A percentile compares a stretch with the other conserved stretches of the same genome.
These are phyloP conservation scores for Melaleuca alternifolia DNA, from an alignment of 345 rosid genomes.

Conservation along the genomic window DNA sequence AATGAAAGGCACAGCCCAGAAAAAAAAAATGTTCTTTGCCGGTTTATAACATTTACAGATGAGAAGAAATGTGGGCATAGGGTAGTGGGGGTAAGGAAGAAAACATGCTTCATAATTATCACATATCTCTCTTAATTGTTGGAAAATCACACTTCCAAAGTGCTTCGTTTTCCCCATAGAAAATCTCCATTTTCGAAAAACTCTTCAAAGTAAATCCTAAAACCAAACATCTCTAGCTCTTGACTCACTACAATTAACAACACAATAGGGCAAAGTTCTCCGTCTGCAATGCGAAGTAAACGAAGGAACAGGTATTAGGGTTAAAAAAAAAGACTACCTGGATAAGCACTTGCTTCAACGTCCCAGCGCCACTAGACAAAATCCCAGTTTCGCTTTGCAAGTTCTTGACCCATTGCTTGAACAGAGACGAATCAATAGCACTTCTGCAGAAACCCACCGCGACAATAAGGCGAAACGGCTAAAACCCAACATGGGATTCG, in stretches of 20 bases:
- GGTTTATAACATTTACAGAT: background rate
- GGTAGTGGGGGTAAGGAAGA: background rate
- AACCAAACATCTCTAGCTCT: background rate
- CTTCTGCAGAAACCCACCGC: conserved; percentile 17
- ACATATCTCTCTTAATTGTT: background rate
- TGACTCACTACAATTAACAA: background rate
- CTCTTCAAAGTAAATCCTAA: background rate
- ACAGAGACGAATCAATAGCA: conserved; percentile 68
- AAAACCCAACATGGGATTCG: background rate
- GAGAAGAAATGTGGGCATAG: background rate
- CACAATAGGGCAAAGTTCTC: background rate
- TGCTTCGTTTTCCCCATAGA: background rate
- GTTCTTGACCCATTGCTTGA: conserved; percentile 72
- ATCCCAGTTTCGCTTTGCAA: conserved; percentile 70
- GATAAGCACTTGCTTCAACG: conserved; percentile 54
- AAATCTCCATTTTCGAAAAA: background rate
- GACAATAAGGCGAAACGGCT: background rate
- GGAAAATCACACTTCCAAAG: background rate
- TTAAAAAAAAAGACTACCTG: conserved; percentile 28
- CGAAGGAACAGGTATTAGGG: background rate
- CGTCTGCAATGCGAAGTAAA: background rate
- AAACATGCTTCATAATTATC: background rate
- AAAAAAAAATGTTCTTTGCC: background rate
- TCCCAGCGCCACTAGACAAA: conserved; percentile 44
- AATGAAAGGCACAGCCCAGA: background rate